These are phyloP conservation scores for Coriaria nepalensis DNA, from an alignment of 306 rosid genomes.

Conservation along the genomic window DNA sequence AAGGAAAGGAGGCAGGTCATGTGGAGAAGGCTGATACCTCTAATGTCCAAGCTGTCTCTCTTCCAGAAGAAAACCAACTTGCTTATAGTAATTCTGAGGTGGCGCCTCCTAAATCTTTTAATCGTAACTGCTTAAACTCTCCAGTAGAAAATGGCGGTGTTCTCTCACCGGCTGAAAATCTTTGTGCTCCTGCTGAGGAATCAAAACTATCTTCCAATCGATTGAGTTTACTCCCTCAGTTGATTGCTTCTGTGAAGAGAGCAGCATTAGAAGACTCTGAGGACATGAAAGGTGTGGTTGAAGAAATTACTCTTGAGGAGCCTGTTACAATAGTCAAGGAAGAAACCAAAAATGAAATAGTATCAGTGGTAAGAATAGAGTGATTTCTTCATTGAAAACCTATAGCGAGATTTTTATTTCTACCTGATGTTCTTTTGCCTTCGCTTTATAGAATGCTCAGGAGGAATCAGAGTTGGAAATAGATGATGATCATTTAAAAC, in stretches of 20 bases:
- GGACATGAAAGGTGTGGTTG: slow-evolving; percentile 37
- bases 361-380: slow-evolving; percentile 40
- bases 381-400: slow-evolving; percentile 11
- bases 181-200: slow-evolving; percentile 26
- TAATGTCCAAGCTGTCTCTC: slow-evolving; percentile 20
- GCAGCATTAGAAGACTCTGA: slow-evolving; percentile 59
- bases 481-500: slow-evolving; percentile 46
- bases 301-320: slow-evolving; percentile 24
- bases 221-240: slow-evolving; percentile 63
- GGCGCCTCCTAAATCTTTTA: slow-evolving; percentile 20
- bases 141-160: slow-evolving; percentile 23
- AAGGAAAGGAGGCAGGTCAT: slow-evolving; percentile 21
- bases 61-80: slow-evolving; percentile 21
- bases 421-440: slow-evolving; percentile 21
- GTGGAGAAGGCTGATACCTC: slow-evolving; percentile 23
- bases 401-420: slow-evolving; percentile 10
- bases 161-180: slow-evolving; percentile 28
- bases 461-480: slow-evolving; percentile 58
- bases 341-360: slow-evolving; percentile 38
- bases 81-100: slow-evolving; percentile 18
- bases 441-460: slow-evolving; percentile 44
- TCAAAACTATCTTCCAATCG: slow-evolving; percentile 29
- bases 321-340: slow-evolving; percentile 25
- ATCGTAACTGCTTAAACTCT: slow-evolving; percentile 21
- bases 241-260: slow-evolving; percentile 73